Conservation (phyloP, 306 rosid species). For the Fagus sylvatica region DNA sequence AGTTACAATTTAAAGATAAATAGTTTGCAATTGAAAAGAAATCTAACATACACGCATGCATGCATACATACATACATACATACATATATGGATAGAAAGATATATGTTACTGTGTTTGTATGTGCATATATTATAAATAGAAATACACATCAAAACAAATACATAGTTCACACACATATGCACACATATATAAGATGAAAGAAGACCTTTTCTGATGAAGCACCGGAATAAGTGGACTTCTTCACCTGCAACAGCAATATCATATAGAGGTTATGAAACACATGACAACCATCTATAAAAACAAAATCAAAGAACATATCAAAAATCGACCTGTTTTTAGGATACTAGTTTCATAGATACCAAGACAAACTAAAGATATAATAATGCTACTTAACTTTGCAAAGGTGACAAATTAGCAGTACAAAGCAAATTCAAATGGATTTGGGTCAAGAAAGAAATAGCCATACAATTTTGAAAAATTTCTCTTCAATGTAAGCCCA, state of each 20-base stretch:
- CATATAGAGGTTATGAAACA: neutral
- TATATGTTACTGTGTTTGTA: neutral
- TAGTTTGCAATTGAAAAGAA: neutral
- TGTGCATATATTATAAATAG: constrained; percentile 4
- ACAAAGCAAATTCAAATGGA: neutral
- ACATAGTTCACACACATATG: neutral
- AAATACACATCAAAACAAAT: constrained; percentile 11
- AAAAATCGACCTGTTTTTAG: neutral
- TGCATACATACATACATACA: neutral
- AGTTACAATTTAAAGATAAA: constrained; percentile 21
- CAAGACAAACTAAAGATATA: neutral
- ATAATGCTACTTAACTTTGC: neutral
- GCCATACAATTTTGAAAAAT: neutral
- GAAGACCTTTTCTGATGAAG: constrained; percentile 54
- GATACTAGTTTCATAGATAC: neutral
- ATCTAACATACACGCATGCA: neutral
- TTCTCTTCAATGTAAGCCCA: neutral
- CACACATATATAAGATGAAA: constrained; percentile 7
- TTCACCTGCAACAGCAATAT: constrained; percentile 47
- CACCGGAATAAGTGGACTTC: constrained; percentile 33
- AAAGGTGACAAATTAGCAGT: neutral
- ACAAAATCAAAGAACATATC: constrained; percentile 8
- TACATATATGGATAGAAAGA: no score
- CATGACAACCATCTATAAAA: constrained; percentile 21
- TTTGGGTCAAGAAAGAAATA: neutral